Evolutionary conservation across 768 basidiomycete species (phyloP).

Genomic region (Tulasnella sp.): DNA sequence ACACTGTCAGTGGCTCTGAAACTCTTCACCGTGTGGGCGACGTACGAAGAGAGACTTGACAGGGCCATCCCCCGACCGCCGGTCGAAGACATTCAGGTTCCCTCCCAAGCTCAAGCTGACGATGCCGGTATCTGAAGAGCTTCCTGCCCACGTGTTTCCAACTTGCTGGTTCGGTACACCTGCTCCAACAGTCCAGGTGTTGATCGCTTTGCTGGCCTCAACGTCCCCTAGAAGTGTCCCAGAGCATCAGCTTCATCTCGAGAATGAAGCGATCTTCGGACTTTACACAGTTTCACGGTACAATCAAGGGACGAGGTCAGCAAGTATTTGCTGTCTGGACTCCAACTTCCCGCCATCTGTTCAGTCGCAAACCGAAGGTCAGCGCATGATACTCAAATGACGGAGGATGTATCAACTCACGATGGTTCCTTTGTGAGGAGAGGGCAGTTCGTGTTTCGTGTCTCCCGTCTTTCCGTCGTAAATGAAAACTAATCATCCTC

Average conservation of each 20-base stretch:
- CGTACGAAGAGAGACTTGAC: conserved; percentile 59
- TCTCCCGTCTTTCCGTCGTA: conserved; percentile 91
- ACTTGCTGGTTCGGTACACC: conserved; percentile 80
- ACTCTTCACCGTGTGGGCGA: no score
- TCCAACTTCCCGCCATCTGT: conserved; percentile 60
- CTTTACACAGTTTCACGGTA: conserved; percentile 82
- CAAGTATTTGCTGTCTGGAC: conserved; percentile 64
- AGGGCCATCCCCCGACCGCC: conserved; percentile 58
- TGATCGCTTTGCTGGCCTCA: conserved; percentile 60
- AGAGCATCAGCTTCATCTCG: neutral
- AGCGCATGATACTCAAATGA: neutral
- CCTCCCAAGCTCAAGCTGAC: conserved; percentile 83
- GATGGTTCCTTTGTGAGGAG: conserved; percentile 71
- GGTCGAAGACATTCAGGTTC: conserved; percentile 77
- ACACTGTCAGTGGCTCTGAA: neutral
- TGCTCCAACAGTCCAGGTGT: conserved; percentile 68
- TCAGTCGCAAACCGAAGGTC: neutral
- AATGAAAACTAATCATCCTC: conserved; percentile 50
- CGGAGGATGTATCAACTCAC: conserved; percentile 45
- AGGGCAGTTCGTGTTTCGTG: conserved; percentile 61
- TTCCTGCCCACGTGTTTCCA: conserved; percentile 77
- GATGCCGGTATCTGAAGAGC: conserved; percentile 49
- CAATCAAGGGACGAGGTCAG: conserved; percentile 84
- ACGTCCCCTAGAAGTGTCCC: conserved; percentile 63
- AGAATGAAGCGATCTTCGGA: conserved; percentile 8